Evolutionary conservation across 495 filamentous ascomycete genomes (phyloP), one percentile per base, ranked within the genome.

Genomic region (Penicillium flavigenum): DNA sequence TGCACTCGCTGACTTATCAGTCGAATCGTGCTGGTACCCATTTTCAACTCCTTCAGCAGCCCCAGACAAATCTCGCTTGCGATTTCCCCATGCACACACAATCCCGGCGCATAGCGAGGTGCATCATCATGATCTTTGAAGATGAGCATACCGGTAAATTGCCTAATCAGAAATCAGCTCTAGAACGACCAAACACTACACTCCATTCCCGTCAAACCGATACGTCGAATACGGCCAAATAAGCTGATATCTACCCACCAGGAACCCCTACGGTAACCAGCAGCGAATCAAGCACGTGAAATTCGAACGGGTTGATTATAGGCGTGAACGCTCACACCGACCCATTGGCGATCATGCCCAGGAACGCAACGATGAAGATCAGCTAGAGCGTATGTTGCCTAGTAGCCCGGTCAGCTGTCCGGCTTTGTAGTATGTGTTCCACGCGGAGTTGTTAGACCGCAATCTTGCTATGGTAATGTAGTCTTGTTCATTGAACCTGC

Each of bases 281-380:
- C 5, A 80, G 63, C 20, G 77, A 80, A 53, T 79, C 71, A 19
- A 79, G 64, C 14, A 59, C 55, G 54, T 60, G 74, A 63, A 74
- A 80, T 4, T 77, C 79, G 51, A 81, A 77, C 9, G 70, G 72
- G 31, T 65, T 59, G 57, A 79, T 74, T 56, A 77, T 75, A 42
- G 71, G 64, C 0, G 57, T 64, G 59, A 75, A 79, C 19, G 70
- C 67, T 16, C 72, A 55, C 8, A 43, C 10, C 14, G 17, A 12
- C 34, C 34, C 34, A 6, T 16, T 16, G 12, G 4, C 12, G 5
- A 16, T 16, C 34, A 36, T 16, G 34, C 34, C 14, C 5, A 36
- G 34, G 12, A 36, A 36, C 5, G 14, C 34, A 36, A 36, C 34
- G 5, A 36, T 36, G 14, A 36, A 16, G 34, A 36, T 36, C 11